These are phyloP conservation scores for Bacidia rubella DNA, from an alignment of 495 filamentous ascomycete genomes.

Conservation along the genomic window DNA sequence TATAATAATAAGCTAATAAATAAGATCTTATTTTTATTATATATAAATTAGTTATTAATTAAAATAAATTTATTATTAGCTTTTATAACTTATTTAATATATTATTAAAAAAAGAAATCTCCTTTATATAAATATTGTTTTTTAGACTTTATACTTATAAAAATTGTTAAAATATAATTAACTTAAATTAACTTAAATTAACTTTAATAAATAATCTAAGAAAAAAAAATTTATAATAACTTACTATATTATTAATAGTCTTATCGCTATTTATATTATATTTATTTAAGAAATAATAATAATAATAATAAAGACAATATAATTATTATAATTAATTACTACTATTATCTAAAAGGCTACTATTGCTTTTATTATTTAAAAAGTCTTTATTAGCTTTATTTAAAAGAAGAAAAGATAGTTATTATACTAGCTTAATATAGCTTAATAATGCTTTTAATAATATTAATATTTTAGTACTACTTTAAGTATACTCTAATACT, in stretches of 20 bases:
- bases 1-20: background rate
- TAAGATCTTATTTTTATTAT: no score
- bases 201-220: no score
- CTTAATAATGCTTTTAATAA: no score
- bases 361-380: no score
- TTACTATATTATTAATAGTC: background rate
- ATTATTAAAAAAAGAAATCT: background rate
- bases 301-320: background rate
- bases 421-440: no score
- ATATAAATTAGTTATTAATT: background rate
- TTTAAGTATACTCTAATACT: no score
- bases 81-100: background rate
- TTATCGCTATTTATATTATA: background rate
- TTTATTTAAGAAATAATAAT: background rate
- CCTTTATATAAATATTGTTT: background rate
- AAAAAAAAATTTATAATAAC: background rate
- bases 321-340: background rate
- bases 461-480: no score
- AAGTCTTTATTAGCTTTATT: no score
- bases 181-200: background rate
- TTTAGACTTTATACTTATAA: background rate
- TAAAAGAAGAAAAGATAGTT: background rate
- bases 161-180: background rate
- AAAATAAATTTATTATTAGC: conserved; percentile 4
- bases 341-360: background rate